These are phyloP conservation scores for Fusarium metavorans DNA, from an alignment of 2,329 filamentous ascomycete genomes.

Conservation along the genomic window DNA sequence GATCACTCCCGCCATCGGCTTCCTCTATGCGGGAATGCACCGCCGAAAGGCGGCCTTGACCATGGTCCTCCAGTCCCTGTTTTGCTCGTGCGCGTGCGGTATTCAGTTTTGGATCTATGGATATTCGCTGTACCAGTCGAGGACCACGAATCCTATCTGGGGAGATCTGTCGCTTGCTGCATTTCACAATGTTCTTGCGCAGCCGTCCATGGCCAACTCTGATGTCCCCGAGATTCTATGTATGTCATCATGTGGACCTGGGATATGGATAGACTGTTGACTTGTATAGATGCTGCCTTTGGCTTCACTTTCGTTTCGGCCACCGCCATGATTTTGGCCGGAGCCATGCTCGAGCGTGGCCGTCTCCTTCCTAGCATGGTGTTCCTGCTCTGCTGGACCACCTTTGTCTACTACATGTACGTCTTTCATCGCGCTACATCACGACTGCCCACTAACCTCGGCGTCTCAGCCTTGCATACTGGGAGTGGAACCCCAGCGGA, in stretches of 20 bases:
- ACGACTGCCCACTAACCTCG: fast-evolving
- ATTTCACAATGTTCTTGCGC: constrained; percentile 52
- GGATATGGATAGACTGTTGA: neutral
- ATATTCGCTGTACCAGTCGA: constrained; percentile 56
- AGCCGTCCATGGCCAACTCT: constrained; percentile 52
- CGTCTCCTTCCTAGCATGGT: constrained; percentile 64
- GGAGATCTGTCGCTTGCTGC: constrained; percentile 52
- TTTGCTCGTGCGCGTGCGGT: constrained; percentile 58
- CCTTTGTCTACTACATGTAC: constrained; percentile 68
- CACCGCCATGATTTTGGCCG: constrained; percentile 55
- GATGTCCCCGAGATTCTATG: constrained; percentile 54
- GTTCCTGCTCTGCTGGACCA: constrained; percentile 73
- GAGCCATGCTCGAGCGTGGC: constrained; percentile 53
- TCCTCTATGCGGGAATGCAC: constrained; percentile 55
- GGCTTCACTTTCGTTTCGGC: constrained; percentile 54
- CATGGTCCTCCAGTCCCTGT: constrained; percentile 61
- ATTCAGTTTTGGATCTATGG: constrained; percentile 63
- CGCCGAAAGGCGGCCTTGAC: constrained; percentile 55
- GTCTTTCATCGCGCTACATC: neutral
- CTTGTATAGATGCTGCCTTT: constrained; percentile 47
- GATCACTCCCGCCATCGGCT: constrained; percentile 55
- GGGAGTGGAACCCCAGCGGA: constrained; percentile 76
- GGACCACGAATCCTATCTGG: constrained; percentile 50
- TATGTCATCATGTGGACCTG: neutral
- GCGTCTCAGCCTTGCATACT: constrained; percentile 63